phyloP scores from a whole-genome alignment of 768 basidiomycete genomes.

The Naganishia friedmannii region DNA sequence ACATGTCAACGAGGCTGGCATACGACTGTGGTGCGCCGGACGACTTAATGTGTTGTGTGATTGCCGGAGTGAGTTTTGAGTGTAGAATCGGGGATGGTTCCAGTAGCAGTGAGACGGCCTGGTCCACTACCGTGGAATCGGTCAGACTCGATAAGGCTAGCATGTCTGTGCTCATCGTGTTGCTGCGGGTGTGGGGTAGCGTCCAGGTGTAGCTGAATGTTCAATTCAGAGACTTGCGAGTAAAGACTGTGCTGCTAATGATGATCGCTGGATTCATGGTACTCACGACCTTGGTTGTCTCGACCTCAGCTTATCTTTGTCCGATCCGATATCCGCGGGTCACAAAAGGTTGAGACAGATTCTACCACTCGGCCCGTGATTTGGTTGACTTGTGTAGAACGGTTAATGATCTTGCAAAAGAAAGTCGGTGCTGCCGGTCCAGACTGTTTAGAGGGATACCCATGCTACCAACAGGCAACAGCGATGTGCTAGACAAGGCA shows the following conservation, averaged over 20 bases:
- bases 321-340: constrained; percentile 8
- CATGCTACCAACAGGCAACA: too few relatives aligned
- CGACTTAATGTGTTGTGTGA: constrained; percentile 31
- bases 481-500: too few relatives aligned
- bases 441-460: too few relatives aligned
- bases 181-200: background rate
- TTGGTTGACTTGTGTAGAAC: background rate
- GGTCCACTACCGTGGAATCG: constrained; percentile 8
- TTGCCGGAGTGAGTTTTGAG: constrained; percentile 57
- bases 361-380: background rate
- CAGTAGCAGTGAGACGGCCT: constrained; percentile 58
- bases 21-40: constrained; percentile 54
- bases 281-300: background rate
- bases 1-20: constrained; percentile 59
- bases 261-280: background rate
- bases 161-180: background rate
- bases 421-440: too few relatives aligned
- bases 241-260: background rate
- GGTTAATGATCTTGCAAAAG: too few relatives aligned
- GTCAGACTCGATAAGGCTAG: background rate
- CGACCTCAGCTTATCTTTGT: background rate
- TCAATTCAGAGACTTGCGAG: background rate
- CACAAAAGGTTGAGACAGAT: constrained; percentile 4
- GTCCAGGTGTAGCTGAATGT: background rate
- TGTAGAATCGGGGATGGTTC: constrained; percentile 66